A percentile compares a stretch with the other conserved stretches of the same genome.
These are phyloP conservation scores for Epicoccum sorghinum DNA, from an alignment of 2,329 filamentous ascomycete species.

Conservation along the genomic window DNA sequence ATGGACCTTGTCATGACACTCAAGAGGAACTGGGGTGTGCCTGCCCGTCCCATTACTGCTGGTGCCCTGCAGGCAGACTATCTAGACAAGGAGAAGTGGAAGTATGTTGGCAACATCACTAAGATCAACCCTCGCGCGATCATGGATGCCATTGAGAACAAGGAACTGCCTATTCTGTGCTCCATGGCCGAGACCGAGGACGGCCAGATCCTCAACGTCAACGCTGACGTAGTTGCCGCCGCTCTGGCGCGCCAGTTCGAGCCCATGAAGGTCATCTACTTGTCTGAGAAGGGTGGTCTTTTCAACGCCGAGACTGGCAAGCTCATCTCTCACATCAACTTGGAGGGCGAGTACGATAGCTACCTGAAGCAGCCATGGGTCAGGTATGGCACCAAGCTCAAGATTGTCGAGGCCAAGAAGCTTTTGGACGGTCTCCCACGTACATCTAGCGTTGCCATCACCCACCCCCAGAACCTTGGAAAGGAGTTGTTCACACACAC, in stretches of 20 bases:
- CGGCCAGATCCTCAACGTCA: slow-evolving; percentile 94
- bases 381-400: slow-evolving; percentile 89
- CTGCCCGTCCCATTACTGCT: slow-evolving; percentile 84
- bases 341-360: slow-evolving; percentile 93
- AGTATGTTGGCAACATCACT: slow-evolving; percentile 94
- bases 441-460: slow-evolving; percentile 95
- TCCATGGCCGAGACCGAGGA: slow-evolving; percentile 95
- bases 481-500: slow-evolving; percentile 97
- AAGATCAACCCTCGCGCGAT: slow-evolving; percentile 89
- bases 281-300: slow-evolving; percentile 96
- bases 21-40: slow-evolving; percentile 81
- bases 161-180: slow-evolving; percentile 89
- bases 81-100: slow-evolving; percentile 94
- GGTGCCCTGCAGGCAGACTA: slow-evolving; percentile 94
- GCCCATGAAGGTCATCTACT: slow-evolving; percentile 95
- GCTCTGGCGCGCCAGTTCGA: slow-evolving; percentile 88
- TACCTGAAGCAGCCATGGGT: slow-evolving; percentile 96
- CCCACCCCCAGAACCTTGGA: slow-evolving; percentile 92
- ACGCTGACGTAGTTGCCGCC: slow-evolving; percentile 94
- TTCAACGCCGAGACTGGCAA: slow-evolving; percentile 92
- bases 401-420: slow-evolving; percentile 98
- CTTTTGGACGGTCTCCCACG: slow-evolving; percentile 86
- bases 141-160: slow-evolving; percentile 83
- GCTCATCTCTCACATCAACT: slow-evolving; percentile 96
- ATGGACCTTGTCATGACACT: slow-evolving; percentile 88